phyloP scores from a whole-genome alignment of 2,329 filamentous ascomycete genomes.

The Berkeleyomyces rouxiae region DNA sequence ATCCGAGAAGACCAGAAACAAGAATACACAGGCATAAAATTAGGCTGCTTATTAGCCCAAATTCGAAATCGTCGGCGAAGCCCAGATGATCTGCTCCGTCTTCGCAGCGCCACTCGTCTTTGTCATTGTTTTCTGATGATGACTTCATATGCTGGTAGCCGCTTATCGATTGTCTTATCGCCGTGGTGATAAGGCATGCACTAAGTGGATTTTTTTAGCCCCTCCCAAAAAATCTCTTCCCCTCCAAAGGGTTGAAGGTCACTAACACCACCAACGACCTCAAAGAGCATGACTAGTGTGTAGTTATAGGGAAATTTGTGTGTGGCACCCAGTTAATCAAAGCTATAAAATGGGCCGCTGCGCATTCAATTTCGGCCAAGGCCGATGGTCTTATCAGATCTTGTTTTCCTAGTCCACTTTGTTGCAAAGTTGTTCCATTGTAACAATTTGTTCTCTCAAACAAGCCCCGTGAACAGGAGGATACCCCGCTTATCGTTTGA shows the following conservation, averaged over 20 bases:
- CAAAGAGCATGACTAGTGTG: too few relatives aligned
- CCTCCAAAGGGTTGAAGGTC: background rate
- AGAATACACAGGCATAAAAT: too few relatives aligned
- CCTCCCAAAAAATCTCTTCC: slow-evolving; percentile 15
- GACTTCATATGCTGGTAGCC: background rate
- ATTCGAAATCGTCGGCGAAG: too few relatives aligned
- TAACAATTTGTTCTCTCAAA: background rate
- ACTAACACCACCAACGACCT: background rate
- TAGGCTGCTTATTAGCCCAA: too few relatives aligned
- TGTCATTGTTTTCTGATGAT: background rate
- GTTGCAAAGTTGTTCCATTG: background rate
- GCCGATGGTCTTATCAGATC: slow-evolving; percentile 8
- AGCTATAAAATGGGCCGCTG: background rate
- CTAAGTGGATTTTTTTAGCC: slow-evolving; percentile 16
- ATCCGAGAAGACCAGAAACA: too few relatives aligned
- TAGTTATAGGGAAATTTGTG: background rate
- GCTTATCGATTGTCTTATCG: slow-evolving; percentile 1
- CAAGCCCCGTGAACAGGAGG: background rate
- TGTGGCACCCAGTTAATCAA: background rate
- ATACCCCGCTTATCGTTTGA: slow-evolving; percentile 6
- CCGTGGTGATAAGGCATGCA: background rate
- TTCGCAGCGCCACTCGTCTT: background rate
- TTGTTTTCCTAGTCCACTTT: background rate
- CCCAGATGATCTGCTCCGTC: too few relatives aligned
- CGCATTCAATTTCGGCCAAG: background rate